Evolutionary conservation across 139 green algal species (phyloP).

Genomic region (Protoeuglena noctilucae): DNA sequence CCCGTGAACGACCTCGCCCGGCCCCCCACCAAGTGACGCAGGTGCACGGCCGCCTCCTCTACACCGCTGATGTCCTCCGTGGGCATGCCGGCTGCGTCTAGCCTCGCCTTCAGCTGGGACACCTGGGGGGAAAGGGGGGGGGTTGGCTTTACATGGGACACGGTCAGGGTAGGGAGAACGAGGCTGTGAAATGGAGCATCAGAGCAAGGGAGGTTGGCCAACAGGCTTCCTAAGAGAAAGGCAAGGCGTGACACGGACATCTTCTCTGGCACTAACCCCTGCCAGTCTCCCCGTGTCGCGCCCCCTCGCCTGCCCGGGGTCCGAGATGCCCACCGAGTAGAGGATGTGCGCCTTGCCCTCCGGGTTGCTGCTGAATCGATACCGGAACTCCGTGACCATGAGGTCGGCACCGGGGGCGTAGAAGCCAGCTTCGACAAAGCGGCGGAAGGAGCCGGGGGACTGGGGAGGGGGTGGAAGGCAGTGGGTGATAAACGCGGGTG

Average conservation of each 20-base stretch:
- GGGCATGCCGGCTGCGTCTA: neutral
- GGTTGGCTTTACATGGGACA: too few species aligned
- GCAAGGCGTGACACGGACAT: too few species aligned
- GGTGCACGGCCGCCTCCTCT: conserved; percentile 54
- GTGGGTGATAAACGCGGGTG: too few species aligned
- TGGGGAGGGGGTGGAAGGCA: too few species aligned
- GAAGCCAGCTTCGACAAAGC: conserved; percentile 28
- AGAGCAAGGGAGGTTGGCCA: too few species aligned
- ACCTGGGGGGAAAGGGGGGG: too few species aligned
- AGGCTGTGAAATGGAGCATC: too few species aligned
- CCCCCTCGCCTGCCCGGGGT: neutral
- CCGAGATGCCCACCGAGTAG: conserved; percentile 1
- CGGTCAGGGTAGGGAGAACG: too few species aligned
- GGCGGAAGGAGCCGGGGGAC: conserved; percentile 37
- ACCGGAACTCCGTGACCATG: conserved; percentile 89
- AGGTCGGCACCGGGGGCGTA: conserved; percentile 10
- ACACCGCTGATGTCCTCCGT: conserved; percentile 2
- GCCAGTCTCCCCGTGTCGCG: neutral
- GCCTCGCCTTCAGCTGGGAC: neutral
- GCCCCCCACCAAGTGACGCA: conserved; percentile 78
- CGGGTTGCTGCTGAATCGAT: conserved; percentile 54
- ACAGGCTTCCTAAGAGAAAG: too few species aligned
- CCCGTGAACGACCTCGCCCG: conserved; percentile 47
- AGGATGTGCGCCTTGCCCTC: conserved; percentile 1
- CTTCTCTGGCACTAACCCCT: neutral